A percentile compares a stretch with the other conserved stretches of the same genome.
Evolutionary conservation across 495 filamentous ascomycete species (phyloP).

Genomic region (Oidiodendron maius): DNA sequence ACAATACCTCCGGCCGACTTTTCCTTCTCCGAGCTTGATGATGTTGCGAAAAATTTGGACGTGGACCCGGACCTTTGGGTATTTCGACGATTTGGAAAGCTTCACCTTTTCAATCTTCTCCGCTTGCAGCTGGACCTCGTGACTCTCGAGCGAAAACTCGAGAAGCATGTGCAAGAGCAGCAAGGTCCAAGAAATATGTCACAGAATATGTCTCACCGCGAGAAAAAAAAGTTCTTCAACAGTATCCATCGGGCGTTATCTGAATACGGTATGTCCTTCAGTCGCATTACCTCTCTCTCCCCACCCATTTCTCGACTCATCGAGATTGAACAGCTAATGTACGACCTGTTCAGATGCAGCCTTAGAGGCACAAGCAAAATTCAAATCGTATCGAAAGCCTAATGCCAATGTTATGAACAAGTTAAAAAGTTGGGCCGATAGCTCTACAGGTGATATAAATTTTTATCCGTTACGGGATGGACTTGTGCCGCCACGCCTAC

Average conservation of each 20-base stretch:
- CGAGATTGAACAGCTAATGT: too few relatives aligned
- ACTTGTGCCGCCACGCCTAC: not conserved
- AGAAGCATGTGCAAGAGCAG: conserved; percentile 6
- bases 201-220: too few relatives aligned
- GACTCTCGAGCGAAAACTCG: conserved; percentile 6
- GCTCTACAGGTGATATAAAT: not conserved
- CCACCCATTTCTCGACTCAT: not conserved
- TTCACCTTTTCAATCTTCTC: conserved; percentile 14
- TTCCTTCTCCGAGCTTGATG: too few relatives aligned
- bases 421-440: not conserved
- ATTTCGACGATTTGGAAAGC: conserved; percentile 12
- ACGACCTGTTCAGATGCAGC: conserved; percentile 7
- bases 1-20: too few relatives aligned
- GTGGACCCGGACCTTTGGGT: conserved; percentile 13
- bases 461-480: not conserved
- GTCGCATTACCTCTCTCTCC: too few relatives aligned
- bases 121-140: conserved; percentile 8
- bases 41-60: too few relatives aligned
- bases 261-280: conserved; percentile 10
- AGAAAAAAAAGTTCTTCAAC: conserved; percentile 5
- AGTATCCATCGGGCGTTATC: conserved; percentile 2
- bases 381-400: conserved; percentile 9
- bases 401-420: conserved; percentile 4
- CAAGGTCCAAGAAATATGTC: conserved; percentile 1
- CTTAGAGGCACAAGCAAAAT: conserved; percentile 7